Conservation (phyloP, 257 asterid species). For the Anisodus acutangulus region DNA sequence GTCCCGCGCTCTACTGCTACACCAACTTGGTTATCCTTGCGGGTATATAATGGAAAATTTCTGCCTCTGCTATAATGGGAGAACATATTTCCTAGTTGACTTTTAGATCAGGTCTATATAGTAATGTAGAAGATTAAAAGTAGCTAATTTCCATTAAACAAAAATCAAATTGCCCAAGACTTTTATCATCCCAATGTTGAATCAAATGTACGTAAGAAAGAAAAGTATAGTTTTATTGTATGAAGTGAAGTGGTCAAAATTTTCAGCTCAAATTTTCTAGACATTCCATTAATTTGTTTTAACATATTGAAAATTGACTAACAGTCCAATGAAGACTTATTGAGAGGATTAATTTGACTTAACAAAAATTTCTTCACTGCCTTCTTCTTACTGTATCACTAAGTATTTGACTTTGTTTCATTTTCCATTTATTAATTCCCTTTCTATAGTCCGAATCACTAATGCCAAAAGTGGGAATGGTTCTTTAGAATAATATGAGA, state of each 20-base stretch:
- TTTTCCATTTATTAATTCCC: background rate
- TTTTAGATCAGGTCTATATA: no score
- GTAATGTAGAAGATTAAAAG: no score
- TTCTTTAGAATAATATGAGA: background rate
- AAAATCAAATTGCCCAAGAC: no score
- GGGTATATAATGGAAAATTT: no score
- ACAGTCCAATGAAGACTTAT: background rate
- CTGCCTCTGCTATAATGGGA: no score
- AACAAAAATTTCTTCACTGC: background rate
- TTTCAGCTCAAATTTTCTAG: background rate
- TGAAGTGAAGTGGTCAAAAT: conserved; percentile 8
- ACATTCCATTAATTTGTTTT: background rate
- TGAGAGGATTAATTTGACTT: background rate
- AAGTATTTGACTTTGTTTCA: background rate
- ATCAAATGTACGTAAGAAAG: background rate
- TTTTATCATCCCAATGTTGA: no score
- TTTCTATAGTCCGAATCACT: background rate
- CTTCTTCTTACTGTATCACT: conserved; percentile 4
- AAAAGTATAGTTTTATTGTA: background rate
- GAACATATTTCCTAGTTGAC: no score
- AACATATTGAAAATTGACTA: background rate
- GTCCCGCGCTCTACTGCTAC: no score
- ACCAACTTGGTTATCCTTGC: no score
- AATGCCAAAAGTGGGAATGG: background rate
- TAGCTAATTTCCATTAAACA: no score